Conservation (phyloP, 768 basidiomycete species). For the Lactifluus subvellereus region DNA sequence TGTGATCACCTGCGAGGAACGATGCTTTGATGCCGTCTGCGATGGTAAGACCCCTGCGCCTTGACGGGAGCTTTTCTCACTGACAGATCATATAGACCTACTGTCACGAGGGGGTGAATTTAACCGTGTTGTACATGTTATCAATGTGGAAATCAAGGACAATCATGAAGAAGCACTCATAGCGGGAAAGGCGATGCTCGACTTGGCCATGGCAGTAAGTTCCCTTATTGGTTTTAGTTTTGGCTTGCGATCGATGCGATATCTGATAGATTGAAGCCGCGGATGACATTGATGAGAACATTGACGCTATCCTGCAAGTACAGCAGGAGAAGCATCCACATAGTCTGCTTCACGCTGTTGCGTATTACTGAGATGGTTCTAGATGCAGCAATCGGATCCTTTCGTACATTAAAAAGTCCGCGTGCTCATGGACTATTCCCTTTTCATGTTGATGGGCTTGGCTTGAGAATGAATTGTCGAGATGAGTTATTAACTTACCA, state of each 20-base stretch:
- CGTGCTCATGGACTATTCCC: not conserved
- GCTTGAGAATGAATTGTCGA: no score
- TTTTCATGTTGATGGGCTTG: not conserved
- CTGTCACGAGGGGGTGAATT: constrained; percentile 83
- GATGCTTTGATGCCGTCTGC: constrained; percentile 97
- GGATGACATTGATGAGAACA: constrained; percentile 85
- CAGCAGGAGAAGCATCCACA: constrained; percentile 93
- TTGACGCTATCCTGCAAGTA: constrained; percentile 73
- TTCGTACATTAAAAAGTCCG: not conserved
- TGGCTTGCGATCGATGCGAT: not conserved
- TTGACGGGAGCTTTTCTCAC: constrained; percentile 17
- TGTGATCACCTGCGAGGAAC: constrained; percentile 98
- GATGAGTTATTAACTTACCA: not conserved
- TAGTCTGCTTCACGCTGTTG: constrained; percentile 83
- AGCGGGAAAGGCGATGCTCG: constrained; percentile 92
- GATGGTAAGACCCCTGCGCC: constrained; percentile 60
- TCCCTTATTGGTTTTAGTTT: constrained; percentile 15
- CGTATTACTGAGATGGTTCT: constrained; percentile 61
- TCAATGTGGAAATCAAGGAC: constrained; percentile 98
- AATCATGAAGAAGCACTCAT: constrained; percentile 98
- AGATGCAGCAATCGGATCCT: not conserved
- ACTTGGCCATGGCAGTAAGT: constrained; percentile 83
- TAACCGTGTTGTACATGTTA: constrained; percentile 90
- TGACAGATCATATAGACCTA: constrained; percentile 52
- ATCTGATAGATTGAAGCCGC: constrained; percentile 72